Conservation (phyloP, 306 rosid genomes). For the Rosa persica region DNA sequence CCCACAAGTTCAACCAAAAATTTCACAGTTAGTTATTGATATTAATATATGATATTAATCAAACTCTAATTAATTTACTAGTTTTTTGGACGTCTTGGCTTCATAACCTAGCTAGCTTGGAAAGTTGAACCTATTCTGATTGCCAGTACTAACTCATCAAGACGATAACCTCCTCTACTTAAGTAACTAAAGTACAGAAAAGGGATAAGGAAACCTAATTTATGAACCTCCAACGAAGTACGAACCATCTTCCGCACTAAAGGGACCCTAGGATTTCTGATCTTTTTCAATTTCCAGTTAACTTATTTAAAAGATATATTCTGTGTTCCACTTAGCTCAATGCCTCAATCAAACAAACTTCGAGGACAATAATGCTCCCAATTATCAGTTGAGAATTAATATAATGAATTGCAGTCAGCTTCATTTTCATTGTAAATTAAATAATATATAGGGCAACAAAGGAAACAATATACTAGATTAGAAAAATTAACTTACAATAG, state of each 20-base stretch:
- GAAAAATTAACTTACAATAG: constrained; percentile 52
- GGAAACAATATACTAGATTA: background rate
- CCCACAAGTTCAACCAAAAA: background rate
- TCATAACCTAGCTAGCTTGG: background rate
- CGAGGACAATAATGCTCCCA: constrained; percentile 16
- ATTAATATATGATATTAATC: background rate
- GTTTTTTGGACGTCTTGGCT: background rate
- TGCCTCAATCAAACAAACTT: constrained; percentile 14
- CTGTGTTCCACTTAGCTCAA: constrained; percentile 26
- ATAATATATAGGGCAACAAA: background rate
- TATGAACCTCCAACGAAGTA: background rate
- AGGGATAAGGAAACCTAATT: background rate
- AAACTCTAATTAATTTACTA: background rate
- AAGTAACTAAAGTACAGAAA: background rate
- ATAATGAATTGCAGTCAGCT: background rate
- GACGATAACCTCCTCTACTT: background rate
- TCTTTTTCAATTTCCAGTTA: background rate
- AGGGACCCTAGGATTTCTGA: background rate
- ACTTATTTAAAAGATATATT: constrained; percentile 23
- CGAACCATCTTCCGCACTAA: constrained; percentile 8
- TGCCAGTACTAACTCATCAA: background rate
- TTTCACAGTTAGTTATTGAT: background rate
- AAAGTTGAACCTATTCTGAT: background rate
- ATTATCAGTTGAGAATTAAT: background rate
- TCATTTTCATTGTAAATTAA: background rate